Base-by-base conservation (phyloP, 352 stramenopile genomes). In the Pythium sukuiense region DNA sequence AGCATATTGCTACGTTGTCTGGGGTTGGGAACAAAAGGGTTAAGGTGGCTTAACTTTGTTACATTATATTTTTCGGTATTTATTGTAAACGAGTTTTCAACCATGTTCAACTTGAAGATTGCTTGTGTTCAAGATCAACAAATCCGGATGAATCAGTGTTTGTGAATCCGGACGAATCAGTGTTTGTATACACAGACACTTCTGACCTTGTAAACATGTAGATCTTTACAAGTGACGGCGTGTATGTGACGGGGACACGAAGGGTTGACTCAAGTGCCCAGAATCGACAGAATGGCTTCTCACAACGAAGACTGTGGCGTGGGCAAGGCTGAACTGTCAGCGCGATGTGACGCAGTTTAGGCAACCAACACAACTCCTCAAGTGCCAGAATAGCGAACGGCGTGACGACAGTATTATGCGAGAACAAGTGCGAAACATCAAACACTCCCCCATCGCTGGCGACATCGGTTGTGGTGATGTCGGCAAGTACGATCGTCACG, bases 401-500 rank as follows among this genome's bases (percentile, higher is more conserved):
- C 20, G 37, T 26, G 37, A 59, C 60, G 11, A 66, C 13, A 2
- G 49, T 54, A 32, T 66, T 66, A 39, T 60, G 60, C 4, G 49
- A 59, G 59, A 66, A 66, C 0, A 59, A 11, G 18, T 55, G 49
- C 0, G 60, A 35, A 5, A 48, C 60, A 12, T 27, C 20, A 18
- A 18, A 24, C n/a, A 59, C 41, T 16, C 26, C 32, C 1, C 12
- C 16, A 43, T 43, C 14, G 12, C 29, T 20, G 26, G n/a, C 24
- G 9, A 59, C n/a, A 29, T 66, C 50, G n/a, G 16, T 20, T 1
- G 20, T 9, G 2, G 52, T 48, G 11, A 66, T 66, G 18, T 66
- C 60, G 1, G 50, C 50, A 3, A 24, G 41, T n/a, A 66, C 6
- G 29, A 66, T 8, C 2, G n/a, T 13, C 9, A 66, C 20, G 24